A percentile compares a stretch with the other conserved stretches of the same genome.
Evolutionary conservation across 306 rosid species (phyloP).

Genomic region (Gynostemma pentaphyllum): DNA sequence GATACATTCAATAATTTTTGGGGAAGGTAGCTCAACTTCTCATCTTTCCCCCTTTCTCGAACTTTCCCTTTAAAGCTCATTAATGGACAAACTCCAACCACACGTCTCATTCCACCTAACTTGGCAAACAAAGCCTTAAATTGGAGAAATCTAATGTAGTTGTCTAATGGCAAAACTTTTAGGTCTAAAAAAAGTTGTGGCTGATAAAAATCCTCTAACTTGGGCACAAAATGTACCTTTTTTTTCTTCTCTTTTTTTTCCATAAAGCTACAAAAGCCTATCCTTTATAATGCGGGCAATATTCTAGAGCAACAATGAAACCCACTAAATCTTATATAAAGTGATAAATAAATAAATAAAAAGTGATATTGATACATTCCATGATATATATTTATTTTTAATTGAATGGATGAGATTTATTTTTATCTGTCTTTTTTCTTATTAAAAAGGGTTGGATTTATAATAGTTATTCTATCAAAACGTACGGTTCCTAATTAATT

Average conservation of each 20-base stretch:
- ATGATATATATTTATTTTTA: background rate
- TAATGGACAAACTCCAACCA: background rate
- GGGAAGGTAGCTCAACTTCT: background rate
- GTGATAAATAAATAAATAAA: background rate
- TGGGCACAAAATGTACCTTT: background rate
- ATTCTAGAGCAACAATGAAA: constrained; percentile 1
- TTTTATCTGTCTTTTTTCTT: background rate
- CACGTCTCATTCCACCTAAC: background rate
- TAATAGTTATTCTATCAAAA: too few relatives aligned
- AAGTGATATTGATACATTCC: background rate
- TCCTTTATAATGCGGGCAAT: constrained; percentile 3
- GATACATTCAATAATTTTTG: too few relatives aligned
- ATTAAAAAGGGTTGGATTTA: too few relatives aligned
- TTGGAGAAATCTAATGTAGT: background rate
- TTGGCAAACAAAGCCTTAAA: background rate
- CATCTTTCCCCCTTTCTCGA: background rate
- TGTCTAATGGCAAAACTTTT: background rate
- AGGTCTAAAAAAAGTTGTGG: background rate
- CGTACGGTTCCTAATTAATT: too few relatives aligned
- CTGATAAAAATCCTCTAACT: background rate
- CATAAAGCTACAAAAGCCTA: background rate
- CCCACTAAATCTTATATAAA: background rate
- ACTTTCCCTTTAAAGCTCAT: background rate
- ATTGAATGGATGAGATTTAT: background rate
- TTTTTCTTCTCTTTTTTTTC: background rate